phyloP scores from a whole-genome alignment of 2,329 filamentous ascomycete species.

The Ceratocystis lukuohia region DNA sequence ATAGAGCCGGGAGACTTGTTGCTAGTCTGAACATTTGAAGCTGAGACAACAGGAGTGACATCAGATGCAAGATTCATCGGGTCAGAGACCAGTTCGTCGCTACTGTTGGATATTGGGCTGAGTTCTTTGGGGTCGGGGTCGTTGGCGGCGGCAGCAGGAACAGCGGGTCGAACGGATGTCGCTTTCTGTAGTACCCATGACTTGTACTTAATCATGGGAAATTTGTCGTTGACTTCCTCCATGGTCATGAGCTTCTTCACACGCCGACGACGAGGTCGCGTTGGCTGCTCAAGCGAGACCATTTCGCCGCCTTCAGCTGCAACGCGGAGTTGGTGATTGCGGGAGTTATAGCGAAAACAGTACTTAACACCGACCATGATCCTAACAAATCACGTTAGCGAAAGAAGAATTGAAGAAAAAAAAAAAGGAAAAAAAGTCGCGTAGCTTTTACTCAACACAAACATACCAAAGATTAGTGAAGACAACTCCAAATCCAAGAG shows the following conservation, averaged over 20 bases:
- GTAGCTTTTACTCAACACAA: not conserved
- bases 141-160: not conserved
- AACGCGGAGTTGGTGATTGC: conserved; percentile 66
- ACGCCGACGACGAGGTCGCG: conserved; percentile 65
- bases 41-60: not conserved
- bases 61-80: not conserved
- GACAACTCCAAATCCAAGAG: conserved; percentile 90
- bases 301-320: conserved; percentile 69
- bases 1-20: not conserved
- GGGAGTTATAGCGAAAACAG: conserved; percentile 95
- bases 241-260: conserved; percentile 99
- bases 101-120: not conserved
- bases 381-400: conserved; percentile 39
- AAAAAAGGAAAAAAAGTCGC: conserved; percentile 8
- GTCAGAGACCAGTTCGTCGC: not conserved
- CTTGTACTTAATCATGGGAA: conserved; percentile 94
- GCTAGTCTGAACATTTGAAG: not conserved
- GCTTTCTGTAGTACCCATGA: conserved; percentile 56
- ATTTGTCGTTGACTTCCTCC: conserved; percentile 96
- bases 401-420: not conserved
- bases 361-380: conserved; percentile 99
- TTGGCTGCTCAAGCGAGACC: conserved; percentile 77
- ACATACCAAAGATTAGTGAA: conserved; percentile 96
- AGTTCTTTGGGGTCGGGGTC: not conserved
- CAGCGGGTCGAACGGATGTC: conserved; percentile 21